These are phyloP conservation scores for Wickerhamomyces subpelliculosus DNA, from an alignment of 805 yeast species.

Conservation along the genomic window DNA sequence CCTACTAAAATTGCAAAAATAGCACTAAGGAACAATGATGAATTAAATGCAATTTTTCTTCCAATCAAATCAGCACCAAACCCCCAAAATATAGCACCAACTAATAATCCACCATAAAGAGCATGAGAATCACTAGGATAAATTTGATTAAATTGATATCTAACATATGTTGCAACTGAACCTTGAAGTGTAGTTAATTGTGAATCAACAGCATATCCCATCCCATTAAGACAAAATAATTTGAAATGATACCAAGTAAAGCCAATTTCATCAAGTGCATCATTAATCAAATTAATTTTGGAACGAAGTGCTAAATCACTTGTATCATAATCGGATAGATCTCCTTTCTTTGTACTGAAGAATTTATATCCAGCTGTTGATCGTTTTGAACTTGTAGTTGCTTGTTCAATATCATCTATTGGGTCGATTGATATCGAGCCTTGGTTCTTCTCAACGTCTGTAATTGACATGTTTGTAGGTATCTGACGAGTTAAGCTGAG, in stretches of 20 bases:
- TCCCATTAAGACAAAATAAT: slow-evolving; percentile 40
- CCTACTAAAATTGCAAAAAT: slow-evolving; percentile 42
- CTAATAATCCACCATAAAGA: slow-evolving; percentile 39
- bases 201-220: slow-evolving; percentile 45
- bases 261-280: slow-evolving; percentile 54
- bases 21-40: slow-evolving; percentile 36
- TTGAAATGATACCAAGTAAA: slow-evolving; percentile 47
- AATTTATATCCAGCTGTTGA: background rate
- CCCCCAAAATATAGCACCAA: slow-evolving; percentile 46
- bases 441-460: too few species aligned
- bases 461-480: too few species aligned
- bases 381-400: background rate
- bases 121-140: slow-evolving; percentile 38
- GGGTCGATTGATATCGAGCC: too few species aligned
- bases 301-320: slow-evolving; percentile 21
- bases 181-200: slow-evolving; percentile 40
- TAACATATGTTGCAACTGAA: slow-evolving; percentile 36
- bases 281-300: slow-evolving; percentile 39
- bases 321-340: slow-evolving; percentile 7
- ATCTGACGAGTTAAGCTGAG: too few species aligned
- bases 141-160: slow-evolving; percentile 36
- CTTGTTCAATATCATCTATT: too few species aligned
- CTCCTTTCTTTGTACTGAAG: slow-evolving; percentile 6
- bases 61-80: slow-evolving; percentile 46
- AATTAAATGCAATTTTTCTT: slow-evolving; percentile 40